Evolutionary conservation across 2,329 filamentous ascomycete genomes (phyloP).

Genomic region (Aureobasidium sp.): DNA sequence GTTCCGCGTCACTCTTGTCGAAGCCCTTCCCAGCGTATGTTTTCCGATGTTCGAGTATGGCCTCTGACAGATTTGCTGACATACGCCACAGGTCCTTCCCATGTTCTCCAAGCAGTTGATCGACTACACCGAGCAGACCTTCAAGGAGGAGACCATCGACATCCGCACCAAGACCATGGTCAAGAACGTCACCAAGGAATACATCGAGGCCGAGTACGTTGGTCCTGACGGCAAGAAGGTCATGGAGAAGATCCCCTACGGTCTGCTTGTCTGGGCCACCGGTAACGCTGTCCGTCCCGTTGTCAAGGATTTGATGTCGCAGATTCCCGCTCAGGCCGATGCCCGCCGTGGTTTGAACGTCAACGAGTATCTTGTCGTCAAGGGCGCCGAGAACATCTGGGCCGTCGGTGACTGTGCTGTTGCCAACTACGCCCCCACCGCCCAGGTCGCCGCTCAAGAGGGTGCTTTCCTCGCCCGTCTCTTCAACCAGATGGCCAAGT

Average conservation of each 20-base stretch:
- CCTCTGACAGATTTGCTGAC: conserved; percentile 6
- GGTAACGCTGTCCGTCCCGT: conserved; percentile 88
- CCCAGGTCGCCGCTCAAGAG: conserved; percentile 93
- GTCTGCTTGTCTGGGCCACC: conserved; percentile 95
- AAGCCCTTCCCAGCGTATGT: conserved; percentile 78
- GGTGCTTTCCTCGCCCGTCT: conserved; percentile 88
- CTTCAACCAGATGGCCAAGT: conserved; percentile 99
- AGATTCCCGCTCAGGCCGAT: conserved; percentile 90
- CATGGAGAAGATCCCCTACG: conserved; percentile 76
- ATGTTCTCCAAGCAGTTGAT: conserved; percentile 99
- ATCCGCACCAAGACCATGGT: conserved; percentile 99
- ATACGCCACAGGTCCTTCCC: conserved; percentile 54
- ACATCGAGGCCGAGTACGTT: conserved; percentile 80
- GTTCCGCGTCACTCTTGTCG: conserved; percentile 95
- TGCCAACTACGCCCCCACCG: conserved; percentile 93
- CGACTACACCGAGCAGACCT: conserved; percentile 97
- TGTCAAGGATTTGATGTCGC: conserved; percentile 81
- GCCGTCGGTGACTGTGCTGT: conserved; percentile 95
- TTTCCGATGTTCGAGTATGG: too few species aligned
- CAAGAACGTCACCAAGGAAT: conserved; percentile 89
- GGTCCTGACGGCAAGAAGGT: conserved; percentile 78
- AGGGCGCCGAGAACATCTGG: conserved; percentile 95
- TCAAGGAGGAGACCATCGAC: conserved; percentile 96
- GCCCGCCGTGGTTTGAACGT: conserved; percentile 90
- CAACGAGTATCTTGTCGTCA: conserved; percentile 97